Percentiles rank a stretch among this genome's conserved stretches.
Evolutionary conservation across 176 grass and related monocot genomes (phyloP).

Genomic region (Avena sativa): DNA sequence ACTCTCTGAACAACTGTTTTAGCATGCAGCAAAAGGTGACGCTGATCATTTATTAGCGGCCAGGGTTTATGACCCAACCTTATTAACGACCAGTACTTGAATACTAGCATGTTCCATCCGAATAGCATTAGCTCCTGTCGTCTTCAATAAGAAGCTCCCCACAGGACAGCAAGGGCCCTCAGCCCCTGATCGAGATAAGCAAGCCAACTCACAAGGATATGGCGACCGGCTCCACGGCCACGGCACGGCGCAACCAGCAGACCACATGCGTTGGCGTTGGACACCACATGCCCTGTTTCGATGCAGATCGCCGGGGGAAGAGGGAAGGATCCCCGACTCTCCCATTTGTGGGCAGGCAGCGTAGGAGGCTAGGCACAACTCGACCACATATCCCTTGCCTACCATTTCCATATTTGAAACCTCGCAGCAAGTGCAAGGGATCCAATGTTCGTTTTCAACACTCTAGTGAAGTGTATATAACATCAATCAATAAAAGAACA

Average conservation of each 20-base stretch:
- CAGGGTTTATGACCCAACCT: too few species aligned
- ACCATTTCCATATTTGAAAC: not conserved
- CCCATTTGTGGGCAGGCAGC: not conserved
- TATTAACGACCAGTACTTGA: too few species aligned
- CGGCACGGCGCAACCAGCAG: not conserved
- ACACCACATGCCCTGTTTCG: constrained; percentile 21
- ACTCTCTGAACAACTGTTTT: too few species aligned
- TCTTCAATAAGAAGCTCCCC: not conserved
- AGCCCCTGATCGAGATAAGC: not conserved
- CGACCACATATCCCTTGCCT: not conserved
- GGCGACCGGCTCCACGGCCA: not conserved
- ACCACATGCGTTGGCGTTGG: constrained; percentile 13
- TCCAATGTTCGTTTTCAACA: too few species aligned
- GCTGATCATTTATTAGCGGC: too few species aligned
- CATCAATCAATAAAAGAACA: too few species aligned
- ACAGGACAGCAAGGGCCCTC: not conserved
- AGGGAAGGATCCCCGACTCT: not conserved
- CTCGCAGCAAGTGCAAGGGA: too few species aligned
- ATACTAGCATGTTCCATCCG: not conserved
- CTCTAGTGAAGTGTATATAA: too few species aligned
- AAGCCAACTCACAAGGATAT: not conserved
- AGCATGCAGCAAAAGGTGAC: too few species aligned
- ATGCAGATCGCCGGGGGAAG: constrained; percentile 8
- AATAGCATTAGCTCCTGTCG: not conserved
- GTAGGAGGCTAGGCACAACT: not conserved